Conservation (phyloP, 805 yeast genomes). For the Hanseniaspora lindneri region DNA sequence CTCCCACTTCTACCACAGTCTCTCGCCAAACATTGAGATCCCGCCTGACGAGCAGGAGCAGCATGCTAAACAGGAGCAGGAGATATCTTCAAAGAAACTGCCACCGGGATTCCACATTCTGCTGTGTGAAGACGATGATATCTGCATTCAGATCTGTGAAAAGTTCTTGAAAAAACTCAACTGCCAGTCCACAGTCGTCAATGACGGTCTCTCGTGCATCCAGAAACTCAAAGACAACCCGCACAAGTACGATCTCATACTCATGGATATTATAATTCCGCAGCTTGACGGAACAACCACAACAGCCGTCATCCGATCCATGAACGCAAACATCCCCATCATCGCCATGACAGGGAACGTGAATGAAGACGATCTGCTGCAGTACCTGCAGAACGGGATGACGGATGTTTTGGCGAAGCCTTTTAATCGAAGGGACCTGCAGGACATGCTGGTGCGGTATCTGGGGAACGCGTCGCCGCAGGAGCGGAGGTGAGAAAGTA, state of each 20-base stretch:
- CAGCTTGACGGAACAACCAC: conserved; percentile 83
- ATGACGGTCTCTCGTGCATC: conserved; percentile 85
- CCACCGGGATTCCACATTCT: conserved; percentile 52
- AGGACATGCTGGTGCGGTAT: conserved; percentile 65
- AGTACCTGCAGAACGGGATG: conserved; percentile 78
- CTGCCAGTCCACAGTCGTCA: conserved; percentile 82
- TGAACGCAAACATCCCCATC: conserved; percentile 77
- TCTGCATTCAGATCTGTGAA: conserved; percentile 70
- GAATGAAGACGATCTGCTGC: conserved; percentile 67
- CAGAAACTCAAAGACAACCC: conserved; percentile 51
- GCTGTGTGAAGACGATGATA: conserved; percentile 69
- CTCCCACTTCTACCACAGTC: neutral
- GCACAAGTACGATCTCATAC: conserved; percentile 55
- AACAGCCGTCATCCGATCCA: conserved; percentile 73
- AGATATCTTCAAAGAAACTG: conserved; percentile 16
- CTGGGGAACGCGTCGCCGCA: conserved; percentile 39
- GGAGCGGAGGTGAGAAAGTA: neutral
- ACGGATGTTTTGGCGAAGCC: conserved; percentile 89
- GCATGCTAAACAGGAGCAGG: conserved; percentile 15
- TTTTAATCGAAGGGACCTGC: conserved; percentile 76
- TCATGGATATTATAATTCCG: conserved; percentile 87
- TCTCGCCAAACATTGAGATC: neutral
- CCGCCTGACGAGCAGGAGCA: conserved; percentile 14
- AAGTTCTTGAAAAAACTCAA: conserved; percentile 79
- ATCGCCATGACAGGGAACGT: conserved; percentile 91